A percentile compares a stretch with the other conserved stretches of the same genome.
Evolutionary conservation across 2,329 filamentous ascomycete genomes (phyloP).

Genomic region (Colletotrichum trifolii): DNA sequence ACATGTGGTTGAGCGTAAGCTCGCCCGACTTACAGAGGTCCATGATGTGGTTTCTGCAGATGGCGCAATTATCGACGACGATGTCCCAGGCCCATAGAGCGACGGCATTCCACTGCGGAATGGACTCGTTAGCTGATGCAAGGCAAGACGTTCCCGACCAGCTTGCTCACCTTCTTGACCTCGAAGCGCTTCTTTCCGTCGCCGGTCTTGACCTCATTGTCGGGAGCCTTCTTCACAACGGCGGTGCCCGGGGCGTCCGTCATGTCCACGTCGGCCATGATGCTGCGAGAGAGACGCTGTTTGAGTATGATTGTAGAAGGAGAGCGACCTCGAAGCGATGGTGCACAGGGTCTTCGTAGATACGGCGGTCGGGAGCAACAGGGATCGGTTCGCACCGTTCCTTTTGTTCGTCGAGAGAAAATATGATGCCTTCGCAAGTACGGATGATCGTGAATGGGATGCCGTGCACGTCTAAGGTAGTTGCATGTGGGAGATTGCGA

Average conservation of each 20-base stretch:
- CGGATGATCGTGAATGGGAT: no score
- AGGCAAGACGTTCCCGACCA: not conserved
- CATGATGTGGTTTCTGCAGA: constrained; percentile 99
- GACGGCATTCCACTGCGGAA: constrained; percentile 91
- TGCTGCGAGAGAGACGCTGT: constrained; percentile 18
- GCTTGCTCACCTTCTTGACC: constrained; percentile 86
- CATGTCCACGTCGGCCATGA: constrained; percentile 98
- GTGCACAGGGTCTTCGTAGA: no score
- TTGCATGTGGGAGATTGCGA: no score
- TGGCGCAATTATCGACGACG: constrained; percentile 98
- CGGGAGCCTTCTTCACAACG: constrained; percentile 64
- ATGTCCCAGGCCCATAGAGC: constrained; percentile 99
- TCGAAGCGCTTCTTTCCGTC: constrained; percentile 96
- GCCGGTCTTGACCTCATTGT: constrained; percentile 58
- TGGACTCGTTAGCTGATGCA: constrained; percentile 34
- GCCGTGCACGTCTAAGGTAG: no score
- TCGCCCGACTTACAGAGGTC: constrained; percentile 79
- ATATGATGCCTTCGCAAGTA: no score
- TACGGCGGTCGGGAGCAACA: no score
- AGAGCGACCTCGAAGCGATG: no score
- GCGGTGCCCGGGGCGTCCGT: constrained; percentile 77
- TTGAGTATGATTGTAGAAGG: no score
- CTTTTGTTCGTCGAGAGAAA: no score
- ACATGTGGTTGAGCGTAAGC: no score
- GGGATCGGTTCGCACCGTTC: no score